Evolutionary conservation across 2,329 filamentous ascomycete species (phyloP).

Genomic region (Elsinoe batatas): DNA sequence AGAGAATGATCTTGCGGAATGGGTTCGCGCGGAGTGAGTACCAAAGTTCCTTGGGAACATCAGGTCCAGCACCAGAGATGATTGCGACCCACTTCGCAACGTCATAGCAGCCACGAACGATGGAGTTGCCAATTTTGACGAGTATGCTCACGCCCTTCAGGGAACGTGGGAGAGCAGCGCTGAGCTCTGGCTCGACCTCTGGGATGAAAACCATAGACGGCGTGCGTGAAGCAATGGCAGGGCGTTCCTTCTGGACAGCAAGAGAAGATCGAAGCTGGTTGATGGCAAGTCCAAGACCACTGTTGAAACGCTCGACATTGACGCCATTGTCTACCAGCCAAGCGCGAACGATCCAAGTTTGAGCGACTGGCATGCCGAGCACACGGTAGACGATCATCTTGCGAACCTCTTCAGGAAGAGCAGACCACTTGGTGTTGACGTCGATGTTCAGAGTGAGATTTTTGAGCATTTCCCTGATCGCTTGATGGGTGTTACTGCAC

Average conservation of each 20-base stretch:
- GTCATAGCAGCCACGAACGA: constrained; percentile 4
- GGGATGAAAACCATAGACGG: neutral
- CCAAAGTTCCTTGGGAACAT: constrained; percentile 15
- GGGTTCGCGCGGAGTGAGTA: constrained; percentile 10
- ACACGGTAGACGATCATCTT: constrained; percentile 15
- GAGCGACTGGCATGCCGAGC: constrained; percentile 5
- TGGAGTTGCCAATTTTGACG: neutral
- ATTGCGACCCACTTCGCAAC: constrained; percentile 15
- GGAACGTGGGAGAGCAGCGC: constrained; percentile 8
- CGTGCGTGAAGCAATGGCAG: neutral
- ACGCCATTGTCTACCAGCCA: constrained; percentile 13
- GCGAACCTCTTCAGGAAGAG: constrained; percentile 14
- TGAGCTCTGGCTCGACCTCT: constrained; percentile 11
- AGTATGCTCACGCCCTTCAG: neutral
- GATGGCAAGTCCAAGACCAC: constrained; percentile 7
- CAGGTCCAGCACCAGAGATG: constrained; percentile 15
- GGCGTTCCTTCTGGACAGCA: constrained; percentile 6
- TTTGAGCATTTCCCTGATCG: constrained; percentile 13
- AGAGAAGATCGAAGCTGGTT: constrained; percentile 5
- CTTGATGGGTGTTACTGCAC: constrained; percentile 13
- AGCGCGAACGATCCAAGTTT: neutral
- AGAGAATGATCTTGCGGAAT: constrained; percentile 9
- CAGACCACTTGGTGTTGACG: constrained; percentile 13
- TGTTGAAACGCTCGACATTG: constrained; percentile 4
- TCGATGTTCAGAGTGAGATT: constrained; percentile 15